phyloP scores from a whole-genome alignment of 768 basidiomycete genomes.

The Podaxis sp. region DNA sequence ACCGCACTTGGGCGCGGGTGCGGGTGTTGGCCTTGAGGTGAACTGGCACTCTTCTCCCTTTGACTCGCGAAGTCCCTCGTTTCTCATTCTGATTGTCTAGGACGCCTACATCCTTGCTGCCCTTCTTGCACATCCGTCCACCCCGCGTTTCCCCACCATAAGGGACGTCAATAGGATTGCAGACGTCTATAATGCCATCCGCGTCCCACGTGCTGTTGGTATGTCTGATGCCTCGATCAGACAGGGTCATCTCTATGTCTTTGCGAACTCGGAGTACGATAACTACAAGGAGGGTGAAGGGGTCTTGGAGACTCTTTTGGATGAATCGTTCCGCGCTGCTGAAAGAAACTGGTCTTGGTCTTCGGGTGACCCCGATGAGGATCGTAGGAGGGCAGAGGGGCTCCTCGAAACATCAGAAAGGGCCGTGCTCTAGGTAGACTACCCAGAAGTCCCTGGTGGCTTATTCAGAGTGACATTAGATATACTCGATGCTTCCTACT shows the following conservation, averaged over 20 bases:
- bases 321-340: slow-evolving; percentile 16
- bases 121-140: slow-evolving; percentile 33
- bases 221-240: slow-evolving; percentile 13
- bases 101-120: slow-evolving; percentile 36
- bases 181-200: slow-evolving; percentile 23
- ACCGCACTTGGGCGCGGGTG: slow-evolving; percentile 46
- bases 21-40: slow-evolving; percentile 45
- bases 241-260: slow-evolving; percentile 11
- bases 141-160: slow-evolving; percentile 15
- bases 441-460: too few species aligned
- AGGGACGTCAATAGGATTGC: slow-evolving; percentile 13
- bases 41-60: not conserved
- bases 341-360: slow-evolving; percentile 22
- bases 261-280: slow-evolving; percentile 21
- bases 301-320: slow-evolving; percentile 18
- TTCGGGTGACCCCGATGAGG: slow-evolving; percentile 20
- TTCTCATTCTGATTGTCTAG: slow-evolving; percentile 24
- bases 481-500: too few species aligned
- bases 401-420: not conserved
- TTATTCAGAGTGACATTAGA: too few species aligned
- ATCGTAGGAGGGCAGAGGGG: slow-evolving; percentile 19
- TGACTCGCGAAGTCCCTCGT: slow-evolving; percentile 21
- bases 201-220: slow-evolving; percentile 21
- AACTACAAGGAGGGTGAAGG: slow-evolving; percentile 22
- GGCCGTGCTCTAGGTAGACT: not conserved